A percentile compares a stretch with the other conserved stretches of the same genome.
Conservation (phyloP, 1,139 yeast genomes). For the Hyphopichia wangnamkhiaoensis region DNA sequence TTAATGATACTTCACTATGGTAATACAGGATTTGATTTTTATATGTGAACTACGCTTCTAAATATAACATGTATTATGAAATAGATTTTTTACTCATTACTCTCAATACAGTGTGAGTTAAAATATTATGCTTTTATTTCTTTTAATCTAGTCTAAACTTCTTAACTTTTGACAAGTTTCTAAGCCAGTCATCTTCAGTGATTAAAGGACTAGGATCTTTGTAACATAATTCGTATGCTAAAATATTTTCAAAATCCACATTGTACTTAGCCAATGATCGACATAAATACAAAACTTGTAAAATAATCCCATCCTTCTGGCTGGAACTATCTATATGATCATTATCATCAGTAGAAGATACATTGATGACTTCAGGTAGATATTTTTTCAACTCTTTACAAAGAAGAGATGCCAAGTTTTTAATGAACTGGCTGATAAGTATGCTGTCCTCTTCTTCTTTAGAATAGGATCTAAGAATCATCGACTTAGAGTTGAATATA, state of each 20-base stretch:
- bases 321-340: slow-evolving; percentile 29
- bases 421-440: slow-evolving; percentile 34
- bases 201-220: slow-evolving; percentile 18
- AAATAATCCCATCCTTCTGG: slow-evolving; percentile 60
- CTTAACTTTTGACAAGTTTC: slow-evolving; percentile 38
- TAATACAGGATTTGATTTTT: slow-evolving; percentile 3
- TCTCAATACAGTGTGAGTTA: slow-evolving; percentile 1
- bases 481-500: slow-evolving; percentile 45
- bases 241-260: slow-evolving; percentile 58
- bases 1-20: too few species aligned
- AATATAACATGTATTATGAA: neutral
- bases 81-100: neutral
- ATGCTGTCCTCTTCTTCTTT: slow-evolving; percentile 24
- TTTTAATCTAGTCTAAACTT: slow-evolving; percentile 23
- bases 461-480: slow-evolving; percentile 10
- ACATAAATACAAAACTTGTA: slow-evolving; percentile 76
- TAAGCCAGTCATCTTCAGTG: slow-evolving; percentile 36
- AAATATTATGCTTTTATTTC: neutral
- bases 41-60: neutral
- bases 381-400: slow-evolving; percentile 27
- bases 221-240: slow-evolving; percentile 41
- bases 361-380: slow-evolving; percentile 23
- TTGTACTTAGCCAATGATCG: slow-evolving; percentile 72
- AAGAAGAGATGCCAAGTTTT: slow-evolving; percentile 30
- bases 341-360: slow-evolving; percentile 26